Evolutionary conservation across 495 filamentous ascomycete species (phyloP).

Genomic region (Lasiosphaeria miniovina): DNA sequence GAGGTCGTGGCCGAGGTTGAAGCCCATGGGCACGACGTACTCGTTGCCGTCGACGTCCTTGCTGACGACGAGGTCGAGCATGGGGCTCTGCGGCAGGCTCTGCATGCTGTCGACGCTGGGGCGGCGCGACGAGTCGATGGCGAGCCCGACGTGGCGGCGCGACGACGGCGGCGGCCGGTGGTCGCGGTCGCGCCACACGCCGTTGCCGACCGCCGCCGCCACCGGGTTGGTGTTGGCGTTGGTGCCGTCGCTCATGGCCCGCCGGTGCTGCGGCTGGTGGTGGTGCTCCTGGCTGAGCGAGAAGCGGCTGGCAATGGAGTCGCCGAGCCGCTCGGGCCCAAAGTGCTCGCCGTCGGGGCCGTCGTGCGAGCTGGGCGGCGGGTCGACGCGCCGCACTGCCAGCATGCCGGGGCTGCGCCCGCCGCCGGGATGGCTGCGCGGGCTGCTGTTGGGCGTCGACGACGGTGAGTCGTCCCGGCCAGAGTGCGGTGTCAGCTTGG

Average conservation of each 20-base stretch:
- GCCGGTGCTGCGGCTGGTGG: not conserved
- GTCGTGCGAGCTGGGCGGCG: slow-evolving; percentile 1
- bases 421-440: slow-evolving; percentile 11
- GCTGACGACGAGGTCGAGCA: slow-evolving; percentile 45
- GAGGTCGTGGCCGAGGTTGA: slow-evolving; percentile 52
- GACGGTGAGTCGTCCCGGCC: slow-evolving; percentile 11
- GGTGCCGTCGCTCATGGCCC: not conserved
- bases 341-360: not conserved
- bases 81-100: slow-evolving; percentile 50
- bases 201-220: not conserved
- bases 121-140: slow-evolving; percentile 19
- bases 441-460: slow-evolving; percentile 29
- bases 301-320: slow-evolving; percentile 18
- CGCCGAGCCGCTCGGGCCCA: not conserved
- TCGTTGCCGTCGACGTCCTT: slow-evolving; percentile 39
- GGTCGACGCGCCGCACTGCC: slow-evolving; percentile 14
- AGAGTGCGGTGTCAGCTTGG: slow-evolving; percentile 9
- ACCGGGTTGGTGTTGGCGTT: not conserved
- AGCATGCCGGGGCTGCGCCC: slow-evolving; percentile 8
- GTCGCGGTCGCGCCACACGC: not conserved
- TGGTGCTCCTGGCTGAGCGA: slow-evolving; percentile 3
- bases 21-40: slow-evolving; percentile 51
- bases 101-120: slow-evolving; percentile 31
- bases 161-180: not conserved
- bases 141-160: slow-evolving; percentile 16